Conservation (phyloP, 257 asterid species). For the Dorcoceras hygrometricum region DNA sequence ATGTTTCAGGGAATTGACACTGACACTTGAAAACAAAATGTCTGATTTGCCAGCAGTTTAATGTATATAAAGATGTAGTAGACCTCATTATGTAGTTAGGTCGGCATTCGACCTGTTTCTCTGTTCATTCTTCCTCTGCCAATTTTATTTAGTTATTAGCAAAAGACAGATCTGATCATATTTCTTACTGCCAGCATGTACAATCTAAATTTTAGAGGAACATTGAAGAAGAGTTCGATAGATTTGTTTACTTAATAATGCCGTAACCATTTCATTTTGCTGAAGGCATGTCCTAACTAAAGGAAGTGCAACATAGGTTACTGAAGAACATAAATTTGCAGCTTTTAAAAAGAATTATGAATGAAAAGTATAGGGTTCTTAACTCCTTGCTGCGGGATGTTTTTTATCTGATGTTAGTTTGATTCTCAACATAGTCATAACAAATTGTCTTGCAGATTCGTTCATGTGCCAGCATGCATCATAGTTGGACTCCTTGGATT, state of each 20-base stretch:
- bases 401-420: neutral
- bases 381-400: conserved; percentile 2
- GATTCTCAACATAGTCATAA: conserved; percentile 2
- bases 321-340: too few species aligned
- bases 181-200: neutral
- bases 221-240: too few species aligned
- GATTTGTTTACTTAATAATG: too few species aligned
- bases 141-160: neutral
- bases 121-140: neutral
- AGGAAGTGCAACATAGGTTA: too few species aligned
- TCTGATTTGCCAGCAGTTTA: neutral
- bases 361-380: too few species aligned
- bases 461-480: conserved; percentile 84
- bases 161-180: neutral
- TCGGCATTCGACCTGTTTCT: neutral
- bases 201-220: too few species aligned
- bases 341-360: too few species aligned
- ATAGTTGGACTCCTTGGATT: conserved; percentile 72
- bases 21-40: neutral
- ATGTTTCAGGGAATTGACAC: neutral
- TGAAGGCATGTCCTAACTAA: too few species aligned
- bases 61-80: too few species aligned
- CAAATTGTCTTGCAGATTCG: conserved; percentile 47
- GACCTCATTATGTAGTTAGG: too few species aligned
- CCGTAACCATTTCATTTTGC: too few species aligned